Conservation (phyloP, 2,329 filamentous ascomycete genomes). For the Stagonosporopsis rhizophila region DNA sequence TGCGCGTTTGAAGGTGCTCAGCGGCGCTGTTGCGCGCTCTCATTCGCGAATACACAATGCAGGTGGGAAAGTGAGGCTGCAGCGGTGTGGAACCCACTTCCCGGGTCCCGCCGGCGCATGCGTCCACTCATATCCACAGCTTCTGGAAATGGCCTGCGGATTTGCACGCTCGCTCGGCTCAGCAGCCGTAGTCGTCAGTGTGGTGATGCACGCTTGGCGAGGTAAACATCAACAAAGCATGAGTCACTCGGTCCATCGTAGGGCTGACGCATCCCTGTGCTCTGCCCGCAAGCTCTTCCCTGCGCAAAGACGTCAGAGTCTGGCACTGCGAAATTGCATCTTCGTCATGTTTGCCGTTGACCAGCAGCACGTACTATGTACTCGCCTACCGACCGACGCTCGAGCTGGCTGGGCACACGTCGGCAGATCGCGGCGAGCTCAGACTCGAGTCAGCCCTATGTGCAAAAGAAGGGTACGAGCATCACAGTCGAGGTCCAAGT, state of each 20-base stretch:
- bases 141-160: neutral
- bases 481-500: too few relatives aligned
- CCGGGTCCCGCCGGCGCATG: slow-evolving; percentile 4
- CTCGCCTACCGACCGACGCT: too few relatives aligned
- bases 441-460: too few relatives aligned
- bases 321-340: neutral
- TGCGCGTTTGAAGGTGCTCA: neutral
- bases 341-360: too few relatives aligned
- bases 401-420: too few relatives aligned
- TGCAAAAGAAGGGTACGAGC: too few relatives aligned
- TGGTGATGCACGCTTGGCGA: too few relatives aligned
- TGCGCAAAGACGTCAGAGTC: neutral
- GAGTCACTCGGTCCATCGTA: neutral
- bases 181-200: too few relatives aligned
- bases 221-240: too few relatives aligned
- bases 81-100: slow-evolving; percentile 8
- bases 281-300: neutral
- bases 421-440: too few relatives aligned
- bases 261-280: neutral
- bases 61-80: slow-evolving; percentile 15
- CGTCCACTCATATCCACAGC: slow-evolving; percentile 3
- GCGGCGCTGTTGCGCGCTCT: neutral
- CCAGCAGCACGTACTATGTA: too few relatives aligned
- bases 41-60: neutral
- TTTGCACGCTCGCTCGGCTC: neutral